Percentiles rank a stretch among this genome's conserved stretches.
Conservation (phyloP, 371 early-diverging fungal genomes). For the Mortierella sp. region DNA sequence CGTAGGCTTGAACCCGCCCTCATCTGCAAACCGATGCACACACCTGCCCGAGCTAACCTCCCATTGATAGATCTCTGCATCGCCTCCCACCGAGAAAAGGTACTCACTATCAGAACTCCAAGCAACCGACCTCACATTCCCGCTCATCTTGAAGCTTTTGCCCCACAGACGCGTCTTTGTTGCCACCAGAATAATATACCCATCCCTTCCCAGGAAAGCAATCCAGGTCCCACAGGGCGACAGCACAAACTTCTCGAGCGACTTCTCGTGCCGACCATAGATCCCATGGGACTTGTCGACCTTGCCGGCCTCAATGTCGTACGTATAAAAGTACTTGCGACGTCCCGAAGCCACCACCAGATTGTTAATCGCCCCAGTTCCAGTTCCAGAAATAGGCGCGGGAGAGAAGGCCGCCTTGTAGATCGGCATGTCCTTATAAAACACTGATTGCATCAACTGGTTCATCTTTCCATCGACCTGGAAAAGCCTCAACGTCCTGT, state of each 20-base stretch:
- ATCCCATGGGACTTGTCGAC: constrained; percentile 80
- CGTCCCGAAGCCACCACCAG: constrained; percentile 83
- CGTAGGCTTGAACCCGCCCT: constrained; percentile 83
- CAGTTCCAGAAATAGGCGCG: background rate
- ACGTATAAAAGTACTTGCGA: constrained; percentile 83
- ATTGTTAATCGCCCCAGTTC: constrained; percentile 67
- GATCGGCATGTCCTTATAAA: constrained; percentile 87
- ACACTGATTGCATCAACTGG: constrained; percentile 87
- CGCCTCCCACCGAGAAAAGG: constrained; percentile 73
- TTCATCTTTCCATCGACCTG: constrained; percentile 93
- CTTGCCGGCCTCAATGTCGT: constrained; percentile 85
- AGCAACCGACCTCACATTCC: constrained; percentile 71
- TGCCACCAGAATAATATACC: constrained; percentile 85
- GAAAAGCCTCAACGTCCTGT: constrained; percentile 88
- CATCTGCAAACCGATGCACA: constrained; percentile 83
- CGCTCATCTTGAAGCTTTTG: constrained; percentile 89
- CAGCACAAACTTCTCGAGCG: constrained; percentile 74
- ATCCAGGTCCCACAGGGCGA: constrained; percentile 74
- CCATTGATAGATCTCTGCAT: constrained; percentile 82
- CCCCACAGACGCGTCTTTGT: constrained; percentile 86
- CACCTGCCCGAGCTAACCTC: constrained; percentile 75
- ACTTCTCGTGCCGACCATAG: constrained; percentile 77
- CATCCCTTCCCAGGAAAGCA: constrained; percentile 83
- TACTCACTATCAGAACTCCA: constrained; percentile 77
- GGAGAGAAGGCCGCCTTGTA: constrained; percentile 77